These are phyloP conservation scores for Coemansia sp. DNA, from an alignment of 192 early-diverging fungal species.

Conservation along the genomic window DNA sequence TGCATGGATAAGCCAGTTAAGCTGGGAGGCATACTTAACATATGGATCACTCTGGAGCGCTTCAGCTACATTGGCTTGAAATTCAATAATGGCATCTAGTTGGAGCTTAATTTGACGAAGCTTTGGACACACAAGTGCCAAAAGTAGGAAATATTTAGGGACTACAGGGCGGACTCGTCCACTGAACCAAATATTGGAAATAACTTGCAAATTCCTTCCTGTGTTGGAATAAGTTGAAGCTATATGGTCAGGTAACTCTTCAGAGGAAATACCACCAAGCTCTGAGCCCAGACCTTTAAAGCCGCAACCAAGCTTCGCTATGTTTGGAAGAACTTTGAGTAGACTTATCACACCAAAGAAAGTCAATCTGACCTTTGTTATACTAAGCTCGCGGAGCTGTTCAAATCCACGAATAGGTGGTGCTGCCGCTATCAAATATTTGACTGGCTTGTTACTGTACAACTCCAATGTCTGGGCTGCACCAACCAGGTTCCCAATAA, in stretches of 20 bases:
- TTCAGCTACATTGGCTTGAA: background rate
- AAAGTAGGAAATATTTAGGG: background rate
- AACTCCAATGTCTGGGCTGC: background rate
- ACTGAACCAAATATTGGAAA: background rate
- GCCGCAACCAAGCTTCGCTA: background rate
- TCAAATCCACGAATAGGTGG: background rate
- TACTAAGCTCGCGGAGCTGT: background rate
- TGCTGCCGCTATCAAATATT: background rate
- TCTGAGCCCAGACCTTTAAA: background rate
- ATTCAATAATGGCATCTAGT: background rate
- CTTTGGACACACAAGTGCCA: background rate
- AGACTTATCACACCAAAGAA: background rate
- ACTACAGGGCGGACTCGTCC: background rate
- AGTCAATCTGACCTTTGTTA: background rate
- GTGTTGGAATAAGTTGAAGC: background rate
- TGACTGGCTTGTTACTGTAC: background rate
- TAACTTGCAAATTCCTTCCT: background rate
- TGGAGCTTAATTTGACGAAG: background rate
- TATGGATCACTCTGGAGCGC: too few species aligned
- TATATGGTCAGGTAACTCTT: background rate
- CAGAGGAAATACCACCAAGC: background rate
- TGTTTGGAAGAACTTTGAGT: too few species aligned
- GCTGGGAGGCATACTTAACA: too few species aligned
- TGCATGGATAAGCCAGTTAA: too few species aligned
- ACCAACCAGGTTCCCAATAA: constrained; percentile 68